Base-by-base conservation (phyloP, 2,329 filamentous ascomycete species). In the Aspergillus floridensis region DNA sequence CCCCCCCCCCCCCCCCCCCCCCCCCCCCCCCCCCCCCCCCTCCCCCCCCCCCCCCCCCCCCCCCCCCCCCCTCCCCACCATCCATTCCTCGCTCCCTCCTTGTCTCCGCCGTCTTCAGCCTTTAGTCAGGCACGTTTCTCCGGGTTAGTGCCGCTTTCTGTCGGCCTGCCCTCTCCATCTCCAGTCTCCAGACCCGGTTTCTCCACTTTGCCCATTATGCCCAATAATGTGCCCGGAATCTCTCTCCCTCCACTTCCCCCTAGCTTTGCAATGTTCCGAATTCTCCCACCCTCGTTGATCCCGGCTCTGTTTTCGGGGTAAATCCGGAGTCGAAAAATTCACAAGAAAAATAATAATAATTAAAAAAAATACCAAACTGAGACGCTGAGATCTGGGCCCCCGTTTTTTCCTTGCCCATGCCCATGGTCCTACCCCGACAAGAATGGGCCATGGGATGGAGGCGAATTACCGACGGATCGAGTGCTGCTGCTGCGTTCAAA, bases 331-430 rank as follows among this genome's bases (percentile, higher is more conserved):
- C 32, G 6, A 29, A 29, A 29, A 29, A 29, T 35, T 35, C 14
- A 12, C 32, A 2, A 10, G 14, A 16, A 4, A 2, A 12, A 16
- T 1, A 35, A 12, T 14, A 35, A 35, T 12, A 4, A 35, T n/a
- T n/a, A 35, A 12, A 35, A 12, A 44, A 19, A 44, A 19, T 44
- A 19, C 14, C 38, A 44, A 44, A 44, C 38, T 44, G 59, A 53
- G 57, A 51, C 66, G 65, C 59, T 61, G 57, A 66, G 67, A 72
- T 72, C 69, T 66, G 70, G 70, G 68, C 69, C 70, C 70, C 68
- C 67, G 57, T 65, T 67, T 68, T 58, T 65, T 62, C 57, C 49
- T 44, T 44, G 38, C 38, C 38, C 38, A 44, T 19, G 65, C 63
- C 64, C 65, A 67, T 66, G 55, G 55, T 58, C 59, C 58, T 63